These are phyloP conservation scores for Aureobasidium sp. DNA, from an alignment of 2,329 filamentous ascomycete species.

Conservation along the genomic window DNA sequence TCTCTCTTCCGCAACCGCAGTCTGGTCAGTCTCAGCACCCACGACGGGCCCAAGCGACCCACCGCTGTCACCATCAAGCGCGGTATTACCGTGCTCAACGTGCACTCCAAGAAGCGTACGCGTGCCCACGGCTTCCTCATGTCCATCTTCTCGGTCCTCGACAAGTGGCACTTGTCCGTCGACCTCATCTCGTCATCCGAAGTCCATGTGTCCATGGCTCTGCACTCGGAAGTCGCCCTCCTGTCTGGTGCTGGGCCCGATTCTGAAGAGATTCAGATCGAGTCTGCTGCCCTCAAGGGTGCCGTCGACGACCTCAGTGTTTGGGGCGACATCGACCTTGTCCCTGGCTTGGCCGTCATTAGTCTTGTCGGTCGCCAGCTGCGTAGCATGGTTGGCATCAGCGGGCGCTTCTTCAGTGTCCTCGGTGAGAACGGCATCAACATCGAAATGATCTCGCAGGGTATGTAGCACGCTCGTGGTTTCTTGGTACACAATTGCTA, in stretches of 20 bases:
- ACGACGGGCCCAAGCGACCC: constrained; percentile 31
- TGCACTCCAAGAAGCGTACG: constrained; percentile 94
- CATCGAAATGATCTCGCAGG: constrained; percentile 99
- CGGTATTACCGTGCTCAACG: constrained; percentile 92
- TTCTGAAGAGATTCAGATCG: constrained; percentile 39
- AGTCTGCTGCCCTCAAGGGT: constrained; percentile 38
- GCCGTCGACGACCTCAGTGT: constrained; percentile 61
- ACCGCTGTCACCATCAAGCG: constrained; percentile 90
- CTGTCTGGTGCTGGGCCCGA: constrained; percentile 35
- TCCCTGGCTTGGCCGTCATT: constrained; percentile 89
- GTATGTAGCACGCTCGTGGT: constrained; percentile 40
- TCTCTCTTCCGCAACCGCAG: constrained; percentile 40
- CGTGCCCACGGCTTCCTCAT: constrained; percentile 95
- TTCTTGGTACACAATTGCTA: neutral
- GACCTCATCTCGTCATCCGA: constrained; percentile 95
- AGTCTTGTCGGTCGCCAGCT: constrained; percentile 91
- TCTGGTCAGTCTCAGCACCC: constrained; percentile 33
- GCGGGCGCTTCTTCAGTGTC: constrained; percentile 89
- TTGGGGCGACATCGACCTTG: constrained; percentile 82
- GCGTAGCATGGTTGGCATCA: constrained; percentile 92
- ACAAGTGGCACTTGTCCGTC: constrained; percentile 78
- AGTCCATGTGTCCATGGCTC: constrained; percentile 94
- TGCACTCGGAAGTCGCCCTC: constrained; percentile 65
- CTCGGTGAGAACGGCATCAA: constrained; percentile 91
- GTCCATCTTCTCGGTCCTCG: constrained; percentile 83